Percentiles rank a stretch among this genome's conserved stretches.
Evolutionary conservation across 345 rosid species (phyloP).

Genomic region (Passiflora organensis): DNA sequence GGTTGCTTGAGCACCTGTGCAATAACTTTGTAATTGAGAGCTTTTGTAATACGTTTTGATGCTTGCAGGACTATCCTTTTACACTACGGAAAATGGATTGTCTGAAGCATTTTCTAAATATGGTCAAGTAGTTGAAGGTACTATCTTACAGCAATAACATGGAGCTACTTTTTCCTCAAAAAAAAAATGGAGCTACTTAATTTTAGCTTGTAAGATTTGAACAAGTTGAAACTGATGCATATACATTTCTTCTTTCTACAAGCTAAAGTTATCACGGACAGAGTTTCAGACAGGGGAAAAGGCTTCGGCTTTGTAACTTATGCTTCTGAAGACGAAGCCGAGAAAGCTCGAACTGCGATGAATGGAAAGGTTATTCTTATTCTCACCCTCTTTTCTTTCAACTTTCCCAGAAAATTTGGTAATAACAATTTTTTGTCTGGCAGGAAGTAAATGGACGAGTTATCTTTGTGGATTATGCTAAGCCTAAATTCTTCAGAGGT

Average conservation of each 20-base stretch:
- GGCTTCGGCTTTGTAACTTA: constrained; percentile 87
- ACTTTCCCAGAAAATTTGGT: not conserved
- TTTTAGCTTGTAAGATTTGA: not conserved
- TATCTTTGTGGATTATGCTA: constrained; percentile 67
- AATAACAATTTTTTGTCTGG: constrained; percentile 2
- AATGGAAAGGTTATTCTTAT: constrained; percentile 56
- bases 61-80: constrained; percentile 60
- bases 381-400: not conserved
- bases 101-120: constrained; percentile 63
- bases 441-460: constrained; percentile 67
- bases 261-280: constrained; percentile 65
- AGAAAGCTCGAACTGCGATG: constrained; percentile 49
- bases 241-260: constrained; percentile 3
- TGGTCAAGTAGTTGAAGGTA: constrained; percentile 94
- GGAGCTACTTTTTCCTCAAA: not conserved
- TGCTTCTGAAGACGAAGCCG: constrained; percentile 75
- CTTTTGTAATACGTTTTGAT: not conserved
- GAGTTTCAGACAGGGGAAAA: constrained; percentile 59
- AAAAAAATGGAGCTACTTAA: not conserved
- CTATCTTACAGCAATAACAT: not conserved
- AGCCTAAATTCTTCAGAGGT: constrained; percentile 33
- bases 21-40: too few species aligned
- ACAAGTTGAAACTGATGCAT: not conserved
- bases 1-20: too few species aligned
- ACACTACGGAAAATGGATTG: constrained; percentile 58